Conservation (phyloP, 2,329 filamentous ascomycete genomes). For the Aspergillus amoenus region DNA sequence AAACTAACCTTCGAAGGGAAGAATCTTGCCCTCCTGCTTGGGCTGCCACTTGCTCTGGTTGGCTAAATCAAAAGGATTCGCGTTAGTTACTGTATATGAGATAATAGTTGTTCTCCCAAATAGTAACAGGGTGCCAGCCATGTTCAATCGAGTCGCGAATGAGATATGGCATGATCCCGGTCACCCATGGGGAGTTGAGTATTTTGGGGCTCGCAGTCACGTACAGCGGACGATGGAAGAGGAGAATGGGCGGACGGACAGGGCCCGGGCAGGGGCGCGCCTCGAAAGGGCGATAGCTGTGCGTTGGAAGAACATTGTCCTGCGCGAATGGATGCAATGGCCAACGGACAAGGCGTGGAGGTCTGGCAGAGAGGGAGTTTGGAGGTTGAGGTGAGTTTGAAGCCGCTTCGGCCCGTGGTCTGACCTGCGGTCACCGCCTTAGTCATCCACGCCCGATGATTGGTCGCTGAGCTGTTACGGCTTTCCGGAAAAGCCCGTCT, state of each 20-base stretch:
- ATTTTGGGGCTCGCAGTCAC: constrained; percentile 34
- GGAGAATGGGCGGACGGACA: constrained; percentile 47
- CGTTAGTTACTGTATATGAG: constrained; percentile 23
- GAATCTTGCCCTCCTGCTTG: constrained; percentile 44
- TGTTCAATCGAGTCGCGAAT: constrained; percentile 24
- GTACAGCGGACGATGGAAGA: constrained; percentile 47
- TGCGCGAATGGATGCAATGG: constrained; percentile 21
- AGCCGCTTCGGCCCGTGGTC: constrained; percentile 38
- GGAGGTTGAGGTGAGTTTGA: constrained; percentile 41
- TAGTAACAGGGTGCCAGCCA: not conserved
- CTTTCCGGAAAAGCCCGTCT: constrained; percentile 6
- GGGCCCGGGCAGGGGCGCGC: constrained; percentile 44
- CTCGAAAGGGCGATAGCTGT: constrained; percentile 47
- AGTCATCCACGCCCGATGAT: constrained; percentile 27
- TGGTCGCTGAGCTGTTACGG: constrained; percentile 24
- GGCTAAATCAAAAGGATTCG: constrained; percentile 23
- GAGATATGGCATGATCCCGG: constrained; percentile 15
- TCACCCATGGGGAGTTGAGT: not conserved
- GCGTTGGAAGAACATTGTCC: constrained; percentile 50
- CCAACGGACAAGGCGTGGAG: constrained; percentile 25
- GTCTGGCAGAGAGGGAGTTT: constrained; percentile 31
- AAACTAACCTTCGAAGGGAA: constrained; percentile 46
- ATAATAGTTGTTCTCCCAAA: not conserved
- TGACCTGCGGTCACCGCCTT: constrained; percentile 18
- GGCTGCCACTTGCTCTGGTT: constrained; percentile 41